Evolutionary conservation across 169 alveolate species (phyloP).

Genomic region (Cryptosporidium sp.): DNA sequence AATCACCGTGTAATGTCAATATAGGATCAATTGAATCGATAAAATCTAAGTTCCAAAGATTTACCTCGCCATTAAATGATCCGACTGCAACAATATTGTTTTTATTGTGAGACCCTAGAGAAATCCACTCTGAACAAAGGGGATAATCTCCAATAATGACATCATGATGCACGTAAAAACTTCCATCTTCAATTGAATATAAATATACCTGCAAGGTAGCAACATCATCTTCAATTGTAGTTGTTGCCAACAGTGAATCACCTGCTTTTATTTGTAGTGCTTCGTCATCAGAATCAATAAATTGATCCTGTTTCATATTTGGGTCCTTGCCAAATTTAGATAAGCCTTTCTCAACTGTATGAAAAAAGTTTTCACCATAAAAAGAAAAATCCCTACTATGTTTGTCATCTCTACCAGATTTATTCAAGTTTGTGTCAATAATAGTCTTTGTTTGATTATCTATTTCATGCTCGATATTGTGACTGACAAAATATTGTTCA

Average conservation of each 20-base stretch:
- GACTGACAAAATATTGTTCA: slow-evolving; percentile 29
- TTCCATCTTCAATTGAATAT: slow-evolving; percentile 77
- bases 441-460: neutral
- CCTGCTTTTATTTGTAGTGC: slow-evolving; percentile 72
- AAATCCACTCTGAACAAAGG: slow-evolving; percentile 78
- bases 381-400: neutral
- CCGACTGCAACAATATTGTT: slow-evolving; percentile 77
- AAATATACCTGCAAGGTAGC: slow-evolving; percentile 80
- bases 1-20: slow-evolving; percentile 7
- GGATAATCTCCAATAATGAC: slow-evolving; percentile 78
- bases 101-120: slow-evolving; percentile 3
- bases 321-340: slow-evolving; percentile 37
- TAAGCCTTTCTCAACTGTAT: slow-evolving; percentile 49
- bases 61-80: slow-evolving; percentile 73
- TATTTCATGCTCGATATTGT: neutral
- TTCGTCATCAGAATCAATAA: slow-evolving; percentile 78
- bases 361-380: slow-evolving; percentile 66
- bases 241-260: slow-evolving; percentile 77
- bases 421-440: neutral
- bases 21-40: slow-evolving; percentile 78
- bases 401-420: neutral
- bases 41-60: slow-evolving; percentile 78
- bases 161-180: slow-evolving; percentile 82
- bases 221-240: slow-evolving; percentile 77
- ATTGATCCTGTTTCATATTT: slow-evolving; percentile 21